Conservation (phyloP, 192 early-diverging fungal species). For the Entomortierella beljakovae region DNA sequence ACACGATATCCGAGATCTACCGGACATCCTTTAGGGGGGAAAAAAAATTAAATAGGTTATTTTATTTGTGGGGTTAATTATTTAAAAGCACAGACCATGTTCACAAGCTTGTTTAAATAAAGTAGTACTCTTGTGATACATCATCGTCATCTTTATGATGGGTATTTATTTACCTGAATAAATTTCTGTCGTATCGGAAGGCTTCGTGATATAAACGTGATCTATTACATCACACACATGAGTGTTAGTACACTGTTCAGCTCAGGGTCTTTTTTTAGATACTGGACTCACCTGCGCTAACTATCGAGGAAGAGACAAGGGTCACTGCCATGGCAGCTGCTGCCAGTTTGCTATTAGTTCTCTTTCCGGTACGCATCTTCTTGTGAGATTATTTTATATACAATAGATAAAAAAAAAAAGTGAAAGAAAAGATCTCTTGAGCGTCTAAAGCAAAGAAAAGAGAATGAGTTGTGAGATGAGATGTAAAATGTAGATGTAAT, state of each 20-base stretch:
- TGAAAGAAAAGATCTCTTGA: no score
- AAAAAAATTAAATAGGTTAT: background rate
- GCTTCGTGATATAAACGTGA: background rate
- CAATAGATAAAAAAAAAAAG: background rate
- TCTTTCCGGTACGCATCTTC: background rate
- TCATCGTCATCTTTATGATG: background rate
- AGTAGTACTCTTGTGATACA: background rate
- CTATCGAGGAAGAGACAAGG: background rate
- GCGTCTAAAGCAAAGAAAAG: background rate
- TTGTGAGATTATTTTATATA: no score
- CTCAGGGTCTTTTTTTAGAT: no score
- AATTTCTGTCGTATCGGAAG: background rate
- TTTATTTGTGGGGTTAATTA: no score
- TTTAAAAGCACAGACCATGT: background rate
- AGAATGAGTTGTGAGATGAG: background rate
- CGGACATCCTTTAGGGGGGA: background rate
- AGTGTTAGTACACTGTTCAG: no score
- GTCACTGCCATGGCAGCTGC: background rate
- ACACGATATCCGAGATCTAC: constrained; percentile 10
- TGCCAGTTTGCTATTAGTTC: background rate
- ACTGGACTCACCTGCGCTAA: background rate
- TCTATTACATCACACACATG: background rate
- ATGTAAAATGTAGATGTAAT: no score
- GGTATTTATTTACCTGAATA: constrained; percentile 9
- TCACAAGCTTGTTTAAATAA: background rate